Percentiles rank a stretch among this genome's conserved stretches.
These are phyloP conservation scores for Ceratorhiza oryzae-sativae DNA, from an alignment of 1,284 basidiomycete genomes.

Conservation along the genomic window DNA sequence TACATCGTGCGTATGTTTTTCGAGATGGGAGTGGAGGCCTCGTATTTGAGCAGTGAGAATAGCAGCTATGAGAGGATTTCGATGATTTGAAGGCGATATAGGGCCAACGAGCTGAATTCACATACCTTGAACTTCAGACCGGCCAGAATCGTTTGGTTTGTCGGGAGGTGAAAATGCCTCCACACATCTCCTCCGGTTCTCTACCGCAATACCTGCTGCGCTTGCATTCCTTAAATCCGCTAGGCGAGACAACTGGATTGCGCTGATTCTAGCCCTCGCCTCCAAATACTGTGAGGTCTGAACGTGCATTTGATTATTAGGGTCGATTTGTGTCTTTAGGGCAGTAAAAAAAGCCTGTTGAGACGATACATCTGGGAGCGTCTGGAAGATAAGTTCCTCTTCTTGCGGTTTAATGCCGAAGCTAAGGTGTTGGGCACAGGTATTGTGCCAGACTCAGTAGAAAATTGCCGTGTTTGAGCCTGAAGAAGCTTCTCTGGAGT, in stretches of 20 bases:
- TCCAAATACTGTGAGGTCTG: neutral
- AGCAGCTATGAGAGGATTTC: neutral
- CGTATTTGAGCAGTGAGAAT: slow-evolving; percentile 30
- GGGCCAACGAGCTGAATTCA: too few species aligned
- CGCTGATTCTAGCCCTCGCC: slow-evolving; percentile 16
- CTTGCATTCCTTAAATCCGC: slow-evolving; percentile 30
- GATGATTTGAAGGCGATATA: neutral
- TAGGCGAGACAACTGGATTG: slow-evolving; percentile 27
- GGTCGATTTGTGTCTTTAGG: slow-evolving; percentile 4
- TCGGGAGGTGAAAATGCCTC: slow-evolving; percentile 29
- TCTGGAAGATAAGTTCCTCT: slow-evolving; percentile 29
- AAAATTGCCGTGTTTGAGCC: neutral
- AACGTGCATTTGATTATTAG: neutral
- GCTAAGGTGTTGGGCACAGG: slow-evolving; percentile 13
- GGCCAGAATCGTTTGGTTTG: slow-evolving; percentile 32
- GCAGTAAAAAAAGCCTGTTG: slow-evolving; percentile 21
- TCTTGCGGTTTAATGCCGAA: slow-evolving; percentile 32
- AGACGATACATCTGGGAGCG: slow-evolving; percentile 23
- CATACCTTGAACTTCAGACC: slow-evolving; percentile 35
- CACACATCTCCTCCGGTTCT: slow-evolving; percentile 32
- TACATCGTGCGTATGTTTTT: slow-evolving; percentile 32
- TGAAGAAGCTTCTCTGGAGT: slow-evolving; percentile 29
- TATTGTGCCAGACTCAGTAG: slow-evolving; percentile 1
- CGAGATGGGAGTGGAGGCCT: slow-evolving; percentile 13
- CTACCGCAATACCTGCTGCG: slow-evolving; percentile 35